Evolutionary conservation across 2,329 filamentous ascomycete species (phyloP).

Genomic region (Onygenales sp.): DNA sequence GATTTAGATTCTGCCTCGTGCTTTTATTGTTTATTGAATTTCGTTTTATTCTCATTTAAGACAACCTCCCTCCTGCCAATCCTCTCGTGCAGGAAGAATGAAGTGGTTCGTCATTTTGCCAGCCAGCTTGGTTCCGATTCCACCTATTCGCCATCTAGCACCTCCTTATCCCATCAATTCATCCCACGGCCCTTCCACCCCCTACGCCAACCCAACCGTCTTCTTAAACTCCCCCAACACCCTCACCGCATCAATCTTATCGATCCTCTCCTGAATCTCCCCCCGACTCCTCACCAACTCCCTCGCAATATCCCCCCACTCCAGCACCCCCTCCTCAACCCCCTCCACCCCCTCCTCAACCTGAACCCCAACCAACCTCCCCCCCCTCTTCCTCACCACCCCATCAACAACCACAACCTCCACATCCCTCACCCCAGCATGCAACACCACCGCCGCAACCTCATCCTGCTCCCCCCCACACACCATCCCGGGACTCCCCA

Average conservation of each 20-base stretch:
- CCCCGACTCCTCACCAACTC: background rate
- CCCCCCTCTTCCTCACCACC: constrained; percentile 1
- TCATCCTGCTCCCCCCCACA: constrained; percentile 20
- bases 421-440: constrained; percentile 18
- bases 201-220: background rate
- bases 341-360: background rate
- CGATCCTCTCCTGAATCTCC: background rate
- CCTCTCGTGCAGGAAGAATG: too few species aligned
- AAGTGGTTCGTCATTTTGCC: too few species aligned
- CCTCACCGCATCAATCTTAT: background rate
- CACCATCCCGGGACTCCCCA: constrained; percentile 16
- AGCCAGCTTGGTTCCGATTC: too few species aligned
- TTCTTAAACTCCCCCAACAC: background rate
- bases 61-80: too few species aligned
- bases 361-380: constrained; percentile 5
- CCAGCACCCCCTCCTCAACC: background rate
- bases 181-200: background rate
- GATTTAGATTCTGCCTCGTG: too few species aligned
- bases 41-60: too few species aligned
- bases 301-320: background rate
- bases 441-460: constrained; percentile 21
- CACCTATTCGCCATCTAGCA: too few species aligned
- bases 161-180: too few species aligned
- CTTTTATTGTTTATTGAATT: too few species aligned
- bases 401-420: constrained; percentile 23